Percentiles rank a stretch among this genome's conserved stretches.
Evolutionary conservation across 2,329 filamentous ascomycete species (phyloP).

Genomic region (Ophiostoma tasmaniense): DNA sequence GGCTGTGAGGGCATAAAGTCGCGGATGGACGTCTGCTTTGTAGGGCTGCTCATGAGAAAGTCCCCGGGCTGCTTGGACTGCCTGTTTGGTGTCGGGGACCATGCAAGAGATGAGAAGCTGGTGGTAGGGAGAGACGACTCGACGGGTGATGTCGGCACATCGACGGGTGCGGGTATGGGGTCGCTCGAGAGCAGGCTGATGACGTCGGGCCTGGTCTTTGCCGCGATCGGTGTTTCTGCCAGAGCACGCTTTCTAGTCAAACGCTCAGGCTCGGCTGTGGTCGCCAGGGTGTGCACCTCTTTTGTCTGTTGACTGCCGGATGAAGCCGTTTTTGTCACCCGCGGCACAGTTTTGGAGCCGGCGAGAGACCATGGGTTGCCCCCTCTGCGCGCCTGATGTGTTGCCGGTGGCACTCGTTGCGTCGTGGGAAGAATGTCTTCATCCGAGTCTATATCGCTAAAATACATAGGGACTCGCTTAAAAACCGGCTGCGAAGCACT

Average conservation of each 20-base stretch:
- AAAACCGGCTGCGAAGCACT: background rate
- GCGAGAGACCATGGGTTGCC: conserved; percentile 16
- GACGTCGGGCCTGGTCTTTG: background rate
- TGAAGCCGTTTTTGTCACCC: conserved; percentile 4
- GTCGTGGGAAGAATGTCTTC: background rate
- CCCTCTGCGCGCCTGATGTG: background rate
- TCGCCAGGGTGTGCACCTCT: background rate
- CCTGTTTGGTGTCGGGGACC: conserved; percentile 6
- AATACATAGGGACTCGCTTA: background rate
- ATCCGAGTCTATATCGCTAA: background rate
- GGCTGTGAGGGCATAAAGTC: conserved; percentile 10
- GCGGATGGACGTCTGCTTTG: conserved; percentile 16
- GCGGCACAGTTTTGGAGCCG: conserved; percentile 9
- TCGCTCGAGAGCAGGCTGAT: conserved; percentile 13
- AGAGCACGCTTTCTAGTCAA: background rate
- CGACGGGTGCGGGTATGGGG: background rate
- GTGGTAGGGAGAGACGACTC: conserved; percentile 4
- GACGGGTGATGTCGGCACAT: background rate
- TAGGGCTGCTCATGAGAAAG: background rate
- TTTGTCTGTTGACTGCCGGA: background rate
- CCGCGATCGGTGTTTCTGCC: background rate
- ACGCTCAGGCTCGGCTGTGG: background rate
- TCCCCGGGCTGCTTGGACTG: background rate
- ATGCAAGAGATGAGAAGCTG: conserved; percentile 7
- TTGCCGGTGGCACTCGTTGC: background rate